These are phyloP conservation scores for Neolentinus lepideus DNA, from an alignment of 1,284 basidiomycete species.

Conservation along the genomic window DNA sequence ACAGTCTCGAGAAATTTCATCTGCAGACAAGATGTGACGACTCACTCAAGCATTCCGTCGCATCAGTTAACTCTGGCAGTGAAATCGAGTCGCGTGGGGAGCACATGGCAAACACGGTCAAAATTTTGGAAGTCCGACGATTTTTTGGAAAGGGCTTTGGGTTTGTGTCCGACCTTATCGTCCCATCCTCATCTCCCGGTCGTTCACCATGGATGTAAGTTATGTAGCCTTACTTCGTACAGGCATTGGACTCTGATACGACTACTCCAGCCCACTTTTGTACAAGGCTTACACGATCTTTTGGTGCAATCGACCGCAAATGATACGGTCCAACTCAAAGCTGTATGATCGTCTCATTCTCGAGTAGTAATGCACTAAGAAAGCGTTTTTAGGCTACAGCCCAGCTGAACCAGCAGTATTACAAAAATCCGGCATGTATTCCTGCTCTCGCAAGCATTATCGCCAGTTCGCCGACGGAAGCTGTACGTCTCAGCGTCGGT, in stretches of 20 bases:
- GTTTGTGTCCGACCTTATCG: constrained; percentile 4
- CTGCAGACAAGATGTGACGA: too few relatives aligned
- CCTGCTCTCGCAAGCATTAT: constrained; percentile 88
- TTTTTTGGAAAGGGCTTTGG: constrained; percentile 10
- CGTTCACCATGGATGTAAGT: constrained; percentile 21
- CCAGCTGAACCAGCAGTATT: constrained; percentile 85
- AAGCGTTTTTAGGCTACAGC: constrained; percentile 93
- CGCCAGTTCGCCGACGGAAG: constrained; percentile 72
- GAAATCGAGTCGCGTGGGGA: not conserved
- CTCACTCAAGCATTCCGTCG: too few relatives aligned
- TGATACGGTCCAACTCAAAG: constrained; percentile 84
- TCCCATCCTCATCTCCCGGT: constrained; percentile 4
- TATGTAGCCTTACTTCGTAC: not conserved
- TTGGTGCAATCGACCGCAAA: constrained; percentile 81
- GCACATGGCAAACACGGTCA: not conserved
- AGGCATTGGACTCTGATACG: not conserved
- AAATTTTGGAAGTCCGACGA: constrained; percentile 13
- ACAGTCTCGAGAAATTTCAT: too few relatives aligned
- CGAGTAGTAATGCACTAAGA: too few relatives aligned
- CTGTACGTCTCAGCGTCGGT: constrained; percentile 35
- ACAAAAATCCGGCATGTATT: constrained; percentile 88
- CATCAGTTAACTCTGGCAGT: too few relatives aligned
- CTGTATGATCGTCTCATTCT: constrained; percentile 43
- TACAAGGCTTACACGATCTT: constrained; percentile 77
- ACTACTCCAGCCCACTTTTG: constrained; percentile 49